Conservation (phyloP, 345 rosid species). For the Citropsis articulata region DNA sequence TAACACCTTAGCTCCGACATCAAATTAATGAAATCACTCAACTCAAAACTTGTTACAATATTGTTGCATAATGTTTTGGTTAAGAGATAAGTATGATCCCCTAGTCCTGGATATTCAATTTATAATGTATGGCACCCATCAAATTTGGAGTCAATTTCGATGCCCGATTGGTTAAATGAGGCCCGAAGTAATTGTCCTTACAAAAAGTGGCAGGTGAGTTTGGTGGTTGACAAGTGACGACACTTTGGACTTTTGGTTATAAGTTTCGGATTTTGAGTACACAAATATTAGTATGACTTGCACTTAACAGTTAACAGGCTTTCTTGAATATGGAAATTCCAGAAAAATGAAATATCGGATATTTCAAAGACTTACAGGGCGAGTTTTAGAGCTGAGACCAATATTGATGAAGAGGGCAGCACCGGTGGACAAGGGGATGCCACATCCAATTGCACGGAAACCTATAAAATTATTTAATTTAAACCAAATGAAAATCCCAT, state of each 20-base stretch:
- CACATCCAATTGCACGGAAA: slow-evolving; percentile 58
- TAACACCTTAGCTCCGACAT: too few species aligned
- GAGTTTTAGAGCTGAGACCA: slow-evolving; percentile 56
- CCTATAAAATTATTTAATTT: slow-evolving; percentile 24
- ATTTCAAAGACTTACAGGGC: slow-evolving; percentile 34
- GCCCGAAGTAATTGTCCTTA: neutral
- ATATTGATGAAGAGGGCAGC: slow-evolving; percentile 40
- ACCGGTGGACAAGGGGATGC: slow-evolving; percentile 31
- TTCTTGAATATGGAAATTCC: too few species aligned
- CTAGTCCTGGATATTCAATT: neutral
- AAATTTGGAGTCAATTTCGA: neutral
- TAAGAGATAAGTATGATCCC: too few species aligned
- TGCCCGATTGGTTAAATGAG: neutral
- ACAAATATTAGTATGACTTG: too few species aligned
- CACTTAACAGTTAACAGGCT: too few species aligned
- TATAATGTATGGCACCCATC: neutral
- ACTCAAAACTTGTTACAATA: too few species aligned
- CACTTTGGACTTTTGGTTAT: too few species aligned
- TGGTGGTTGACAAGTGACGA: too few species aligned
- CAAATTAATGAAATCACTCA: too few species aligned
- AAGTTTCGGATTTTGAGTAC: too few species aligned
- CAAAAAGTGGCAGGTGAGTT: neutral
- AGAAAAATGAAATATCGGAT: too few species aligned
- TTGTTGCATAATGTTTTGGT: too few species aligned
- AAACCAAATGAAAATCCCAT: neutral